Evolutionary conservation across 2,329 filamentous ascomycete species (phyloP), one percentile per base, ranked within the genome.

Genomic region (Cladosporium cucumerinum): DNA sequence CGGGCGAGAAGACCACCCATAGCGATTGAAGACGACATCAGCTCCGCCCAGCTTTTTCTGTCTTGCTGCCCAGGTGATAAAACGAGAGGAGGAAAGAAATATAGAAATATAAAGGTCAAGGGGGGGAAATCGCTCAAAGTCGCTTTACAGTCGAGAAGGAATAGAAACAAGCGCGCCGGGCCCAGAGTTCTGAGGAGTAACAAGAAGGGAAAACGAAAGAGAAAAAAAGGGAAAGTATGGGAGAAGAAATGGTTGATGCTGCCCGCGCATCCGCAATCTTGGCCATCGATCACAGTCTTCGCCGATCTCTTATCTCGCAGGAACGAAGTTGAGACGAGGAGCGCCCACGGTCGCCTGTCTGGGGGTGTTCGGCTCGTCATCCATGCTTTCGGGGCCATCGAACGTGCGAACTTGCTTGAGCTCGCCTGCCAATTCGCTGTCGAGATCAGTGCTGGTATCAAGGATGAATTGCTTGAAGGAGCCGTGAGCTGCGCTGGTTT

Each of bases 391-490:
- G 10, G 21, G 14, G 1, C 26, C 32, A n/a, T 62, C 59, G 34
- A n/a, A 30, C 14, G 28, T 34, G 32, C 59, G 23, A 51, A 62
- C 14, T 49, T 43, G 30, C 59, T 55, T 62, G 16, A 62, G 3
- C 5, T 62, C 48, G 34, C 34, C 49, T 25, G 59, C 48, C 48
- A 62, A 12, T n/a, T 62, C 59, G 16, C 51, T 46, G 14, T 55
- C 49, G 8, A 62, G 0, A 25, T 62, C 59, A 12, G 59, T 49
- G 30, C 59, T 62, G 48, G 48, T 62, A 32, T 62, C 59, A 18
- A 62, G 59, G 14, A 62, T 25, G 34, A 62, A 62, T 1, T 62
- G 59, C 23, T 62, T 62, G 49, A 62, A 62, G 10, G 48, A 54
- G 48, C 32, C 51, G 18, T 49, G 57, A 18, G 21, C 23, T 3